These are phyloP conservation scores for Pascua guehoae DNA, from an alignment of 1,284 basidiomycete genomes.

Conservation along the genomic window DNA sequence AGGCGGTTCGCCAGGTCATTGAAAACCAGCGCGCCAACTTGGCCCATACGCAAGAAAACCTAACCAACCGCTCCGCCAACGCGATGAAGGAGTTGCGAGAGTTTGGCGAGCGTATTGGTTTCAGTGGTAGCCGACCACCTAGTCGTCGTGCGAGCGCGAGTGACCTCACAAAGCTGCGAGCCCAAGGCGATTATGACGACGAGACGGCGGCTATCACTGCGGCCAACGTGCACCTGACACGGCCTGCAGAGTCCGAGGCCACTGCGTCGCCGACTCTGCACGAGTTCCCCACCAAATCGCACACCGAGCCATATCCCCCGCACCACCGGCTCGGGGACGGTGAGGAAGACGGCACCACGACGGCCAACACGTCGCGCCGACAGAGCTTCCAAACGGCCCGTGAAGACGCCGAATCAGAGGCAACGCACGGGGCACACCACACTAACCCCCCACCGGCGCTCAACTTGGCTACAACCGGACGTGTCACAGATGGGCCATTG, in stretches of 20 bases:
- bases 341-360: constrained; percentile 12
- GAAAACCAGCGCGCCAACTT: constrained; percentile 33
- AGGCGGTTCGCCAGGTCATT: constrained; percentile 42
- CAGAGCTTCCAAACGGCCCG: constrained; percentile 20
- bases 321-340: constrained; percentile 3
- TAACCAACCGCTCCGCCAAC: constrained; percentile 35
- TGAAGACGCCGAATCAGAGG: neutral
- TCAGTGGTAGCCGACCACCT: constrained; percentile 13
- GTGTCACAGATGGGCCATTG: too few species aligned
- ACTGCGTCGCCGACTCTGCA: constrained; percentile 36
- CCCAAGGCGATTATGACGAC: constrained; percentile 18
- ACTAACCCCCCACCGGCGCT: too few species aligned
- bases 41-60: constrained; percentile 38
- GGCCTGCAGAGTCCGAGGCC: constrained; percentile 28
- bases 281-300: constrained; percentile 28
- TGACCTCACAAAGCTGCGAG: constrained; percentile 2
- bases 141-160: constrained; percentile 10
- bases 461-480: too few species aligned
- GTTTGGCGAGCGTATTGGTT: constrained; percentile 30
- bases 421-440: too few species aligned
- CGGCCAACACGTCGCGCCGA: constrained; percentile 8
- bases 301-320: constrained; percentile 18
- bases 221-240: constrained; percentile 15
- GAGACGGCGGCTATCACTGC: constrained; percentile 31
- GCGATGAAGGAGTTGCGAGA: constrained; percentile 42